These are phyloP conservation scores for Hanseniaspora gamundiae DNA, from an alignment of 1,139 yeast species.

Conservation along the genomic window DNA sequence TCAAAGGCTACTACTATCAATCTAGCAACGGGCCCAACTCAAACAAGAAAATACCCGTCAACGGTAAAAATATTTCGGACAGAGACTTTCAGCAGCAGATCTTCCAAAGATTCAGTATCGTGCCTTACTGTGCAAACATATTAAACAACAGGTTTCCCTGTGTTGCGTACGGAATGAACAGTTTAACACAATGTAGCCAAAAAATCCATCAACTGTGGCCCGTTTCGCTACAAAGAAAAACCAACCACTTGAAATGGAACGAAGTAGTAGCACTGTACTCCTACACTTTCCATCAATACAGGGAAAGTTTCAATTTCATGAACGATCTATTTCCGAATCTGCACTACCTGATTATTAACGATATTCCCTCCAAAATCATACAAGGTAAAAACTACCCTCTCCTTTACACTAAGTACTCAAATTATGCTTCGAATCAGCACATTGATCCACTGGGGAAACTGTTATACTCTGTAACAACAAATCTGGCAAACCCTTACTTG, in stretches of 20 bases:
- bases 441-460: not conserved
- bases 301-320: not conserved
- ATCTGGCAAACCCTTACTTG: not conserved
- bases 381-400: not conserved
- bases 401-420: not conserved
- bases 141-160: not conserved
- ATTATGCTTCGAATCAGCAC: not conserved
- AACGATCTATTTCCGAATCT: not conserved
- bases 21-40: not conserved
- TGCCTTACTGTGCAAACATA: conserved; percentile 1
- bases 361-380: not conserved
- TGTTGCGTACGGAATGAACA: not conserved
- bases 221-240: not conserved
- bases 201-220: not conserved
- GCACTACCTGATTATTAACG: not conserved
- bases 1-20: not conserved
- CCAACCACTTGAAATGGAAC: not conserved
- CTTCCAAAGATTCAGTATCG: not conserved
- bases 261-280: not conserved
- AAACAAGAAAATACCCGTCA: not conserved
- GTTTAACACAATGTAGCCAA: not conserved
- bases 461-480: not conserved
- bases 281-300: not conserved
- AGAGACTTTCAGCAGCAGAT: not conserved
- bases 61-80: not conserved